phyloP scores from a whole-genome alignment of 2,329 filamentous ascomycete species.

The Whalleya microplaca region DNA sequence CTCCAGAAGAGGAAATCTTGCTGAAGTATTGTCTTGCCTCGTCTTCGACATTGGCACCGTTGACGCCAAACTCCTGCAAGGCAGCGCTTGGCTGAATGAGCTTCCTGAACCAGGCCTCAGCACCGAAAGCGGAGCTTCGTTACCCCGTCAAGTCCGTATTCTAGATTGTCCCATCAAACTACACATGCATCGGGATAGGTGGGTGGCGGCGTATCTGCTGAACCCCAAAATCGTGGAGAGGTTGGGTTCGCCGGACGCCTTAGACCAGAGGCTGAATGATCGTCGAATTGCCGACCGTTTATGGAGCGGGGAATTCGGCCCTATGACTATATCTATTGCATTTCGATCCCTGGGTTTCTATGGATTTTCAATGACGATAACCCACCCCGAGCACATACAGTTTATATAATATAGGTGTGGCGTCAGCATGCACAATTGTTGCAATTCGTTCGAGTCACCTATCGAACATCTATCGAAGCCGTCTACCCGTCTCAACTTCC shows the following conservation, averaged over 20 bases:
- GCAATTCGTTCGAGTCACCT: not conserved
- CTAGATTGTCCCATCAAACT: conserved; percentile 13
- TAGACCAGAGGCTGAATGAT: conserved; percentile 22
- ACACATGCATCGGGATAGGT: conserved; percentile 2
- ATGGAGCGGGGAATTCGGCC: not conserved
- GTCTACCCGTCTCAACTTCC: conserved; percentile 4
- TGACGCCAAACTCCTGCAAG: too few species aligned
- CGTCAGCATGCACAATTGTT: not conserved
- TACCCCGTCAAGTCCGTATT: conserved; percentile 23
- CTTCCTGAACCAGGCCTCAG: conserved; percentile 18
- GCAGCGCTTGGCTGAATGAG: not conserved
- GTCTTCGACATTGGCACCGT: too few species aligned
- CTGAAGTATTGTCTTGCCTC: too few species aligned
- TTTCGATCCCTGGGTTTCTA: not conserved
- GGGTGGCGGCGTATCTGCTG: conserved; percentile 5
- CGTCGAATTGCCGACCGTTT: conserved; percentile 12
- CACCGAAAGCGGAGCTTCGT: not conserved
- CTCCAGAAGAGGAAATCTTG: too few species aligned
- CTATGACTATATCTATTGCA: conserved; percentile 2
- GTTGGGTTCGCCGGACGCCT: conserved; percentile 16
- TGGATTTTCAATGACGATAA: not conserved
- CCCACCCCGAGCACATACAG: too few species aligned
- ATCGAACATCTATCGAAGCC: not conserved
- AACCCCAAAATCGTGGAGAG: conserved; percentile 3
- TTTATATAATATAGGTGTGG: too few species aligned